Evolutionary conservation across 2,329 filamentous ascomycete species (phyloP), one percentile per base, ranked within the genome.

Genomic region (Penicillium sp.): DNA sequence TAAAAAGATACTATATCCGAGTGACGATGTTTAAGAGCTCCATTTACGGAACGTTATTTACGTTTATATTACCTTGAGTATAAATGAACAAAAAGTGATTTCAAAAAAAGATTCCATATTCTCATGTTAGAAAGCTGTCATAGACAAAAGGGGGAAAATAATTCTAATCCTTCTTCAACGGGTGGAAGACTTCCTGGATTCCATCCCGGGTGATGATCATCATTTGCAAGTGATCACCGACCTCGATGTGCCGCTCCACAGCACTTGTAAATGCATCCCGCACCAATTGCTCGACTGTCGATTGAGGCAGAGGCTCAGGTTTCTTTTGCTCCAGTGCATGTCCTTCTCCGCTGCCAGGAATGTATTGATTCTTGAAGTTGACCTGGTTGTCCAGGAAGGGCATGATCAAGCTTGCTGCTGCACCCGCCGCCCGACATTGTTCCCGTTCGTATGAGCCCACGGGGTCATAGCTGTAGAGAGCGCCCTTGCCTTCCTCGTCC

Each of bases 371-470:
- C 85, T 97, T 99, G 82, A 93, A 93, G 80, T 97, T 97, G 81
- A 99, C 94, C 79, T 99, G 95, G 76, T 99, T 99, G 77, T 99
- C 94, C 70, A 99, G 79, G 82, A 99, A 99, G 1, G 94, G 94
- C 90, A 97, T 99, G 77, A 99, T 99, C 75, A 99, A 79, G 69
- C 90, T 94, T 51, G 91, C 89, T 20, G 92, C 92, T 14, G 94
- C 92, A 67, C 94, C 94, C 41, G 90, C 94, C 33, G 94, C 92
- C 63, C 93, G 87, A 79, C 92, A 97, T 79, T 96, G 90, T 79
- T 99, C 94, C 63, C 94, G 83, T 82, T 99, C 94, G 78, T 97
- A 99, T 73, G 90, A 96, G 66, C 94, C 94, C 41, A 99, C 94
- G 1, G 94, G 94, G 73, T 99, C 94, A 79, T 99, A 99, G 62